Conservation (phyloP, 148 eudicot genomes). For the Cornus kousa region DNA sequence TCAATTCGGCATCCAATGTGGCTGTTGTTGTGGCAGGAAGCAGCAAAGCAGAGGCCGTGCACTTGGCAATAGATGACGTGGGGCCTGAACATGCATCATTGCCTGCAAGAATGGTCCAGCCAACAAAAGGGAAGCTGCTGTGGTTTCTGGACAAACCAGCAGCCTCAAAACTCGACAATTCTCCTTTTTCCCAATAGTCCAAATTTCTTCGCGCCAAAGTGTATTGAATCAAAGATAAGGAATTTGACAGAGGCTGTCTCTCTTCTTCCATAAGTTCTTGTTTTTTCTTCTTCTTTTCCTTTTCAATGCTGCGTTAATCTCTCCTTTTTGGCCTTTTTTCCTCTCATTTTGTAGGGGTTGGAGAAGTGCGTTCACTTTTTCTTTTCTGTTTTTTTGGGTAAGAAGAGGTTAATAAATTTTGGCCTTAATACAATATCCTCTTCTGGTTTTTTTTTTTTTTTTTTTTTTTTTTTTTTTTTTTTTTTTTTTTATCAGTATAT, state of each 20-base stretch:
- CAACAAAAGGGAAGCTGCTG: constrained; percentile 52
- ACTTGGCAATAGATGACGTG: constrained; percentile 37
- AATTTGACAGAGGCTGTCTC: neutral
- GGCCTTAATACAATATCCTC: constrained; percentile 12
- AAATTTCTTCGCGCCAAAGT: constrained; percentile 3
- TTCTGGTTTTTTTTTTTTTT: neutral
- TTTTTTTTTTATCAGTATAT: neutral
- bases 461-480: neutral
- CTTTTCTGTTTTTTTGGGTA: neutral
- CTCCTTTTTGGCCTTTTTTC: neutral
- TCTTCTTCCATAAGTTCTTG: neutral
- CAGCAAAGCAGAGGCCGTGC: constrained; percentile 60
- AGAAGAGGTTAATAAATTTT: constrained; percentile 13
- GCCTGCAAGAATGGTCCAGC: constrained; percentile 78
- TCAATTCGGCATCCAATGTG: constrained; percentile 81
- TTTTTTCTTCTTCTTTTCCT: neutral
- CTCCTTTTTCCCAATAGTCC: constrained; percentile 32
- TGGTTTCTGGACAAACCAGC: constrained; percentile 69
- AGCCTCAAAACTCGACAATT: constrained; percentile 46
- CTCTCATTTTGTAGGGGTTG: neutral
- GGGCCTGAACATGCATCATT: constrained; percentile 34
- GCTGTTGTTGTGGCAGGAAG: constrained; percentile 65
- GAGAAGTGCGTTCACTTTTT: neutral
- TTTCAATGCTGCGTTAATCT: constrained; percentile 1
- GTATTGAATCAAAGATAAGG: constrained; percentile 11